Evolutionary conservation across 257 asterid genomes (phyloP).

Genomic region (Nemophila menziesii): DNA sequence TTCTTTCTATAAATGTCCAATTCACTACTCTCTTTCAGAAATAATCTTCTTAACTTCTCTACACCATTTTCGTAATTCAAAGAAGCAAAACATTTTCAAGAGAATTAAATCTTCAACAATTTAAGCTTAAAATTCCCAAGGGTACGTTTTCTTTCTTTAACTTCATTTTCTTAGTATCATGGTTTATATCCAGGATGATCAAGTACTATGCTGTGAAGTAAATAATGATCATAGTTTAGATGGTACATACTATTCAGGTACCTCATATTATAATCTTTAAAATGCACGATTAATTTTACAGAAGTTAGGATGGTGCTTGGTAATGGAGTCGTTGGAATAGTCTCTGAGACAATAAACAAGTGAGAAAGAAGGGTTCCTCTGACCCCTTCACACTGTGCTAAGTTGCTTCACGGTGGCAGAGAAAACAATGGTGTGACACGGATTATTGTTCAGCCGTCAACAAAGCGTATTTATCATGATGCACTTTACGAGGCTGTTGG

Average conservation of each 20-base stretch:
- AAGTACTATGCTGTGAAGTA: not conserved
- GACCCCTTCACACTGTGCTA: constrained; percentile 89
- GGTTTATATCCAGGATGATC: no score
- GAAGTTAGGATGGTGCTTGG: constrained; percentile 47
- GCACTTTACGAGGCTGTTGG: constrained; percentile 92
- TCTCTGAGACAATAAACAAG: constrained; percentile 88
- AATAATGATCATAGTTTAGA: not conserved
- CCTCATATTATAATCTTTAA: not conserved
- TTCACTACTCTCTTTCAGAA: no score
- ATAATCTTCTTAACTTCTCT: not conserved
- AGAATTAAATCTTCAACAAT: not conserved
- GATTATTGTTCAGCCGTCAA: constrained; percentile 81
- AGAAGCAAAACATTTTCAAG: not conserved
- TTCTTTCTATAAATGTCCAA: no score
- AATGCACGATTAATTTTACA: not conserved
- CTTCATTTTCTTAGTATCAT: no score
- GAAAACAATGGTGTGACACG: constrained; percentile 72
- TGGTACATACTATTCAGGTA: no score
- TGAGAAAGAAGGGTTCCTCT: constrained; percentile 97
- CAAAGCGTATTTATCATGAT: constrained; percentile 87
- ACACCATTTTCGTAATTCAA: not conserved
- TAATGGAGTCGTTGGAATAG: constrained; percentile 80
- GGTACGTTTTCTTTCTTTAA: not conserved
- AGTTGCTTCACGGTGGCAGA: constrained; percentile 60
- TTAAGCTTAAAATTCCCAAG: not conserved